Percentiles rank a stretch among this genome's conserved stretches.
phyloP scores from a whole-genome alignment of 202 grass and related monocot genomes.

The Hordeum pubiflorum region DNA sequence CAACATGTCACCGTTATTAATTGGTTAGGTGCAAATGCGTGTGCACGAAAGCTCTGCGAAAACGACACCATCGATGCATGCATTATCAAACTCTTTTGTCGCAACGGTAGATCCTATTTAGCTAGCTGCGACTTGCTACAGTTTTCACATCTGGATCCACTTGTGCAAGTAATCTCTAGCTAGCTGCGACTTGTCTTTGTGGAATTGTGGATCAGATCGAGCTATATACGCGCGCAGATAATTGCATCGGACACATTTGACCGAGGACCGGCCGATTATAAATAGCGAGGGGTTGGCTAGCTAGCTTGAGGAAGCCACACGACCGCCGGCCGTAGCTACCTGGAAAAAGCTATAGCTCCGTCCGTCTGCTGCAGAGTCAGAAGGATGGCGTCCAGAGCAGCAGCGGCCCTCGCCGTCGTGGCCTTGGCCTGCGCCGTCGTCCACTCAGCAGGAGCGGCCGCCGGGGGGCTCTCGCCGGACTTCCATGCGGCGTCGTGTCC shows the following conservation, averaged over 20 bases:
- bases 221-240: background rate
- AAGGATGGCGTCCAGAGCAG: too few relatives aligned
- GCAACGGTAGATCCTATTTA: too few relatives aligned
- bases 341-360: too few relatives aligned
- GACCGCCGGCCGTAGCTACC: too few relatives aligned
- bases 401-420: background rate
- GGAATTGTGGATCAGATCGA: background rate
- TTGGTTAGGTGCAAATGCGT: background rate
- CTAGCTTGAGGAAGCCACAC: background rate
- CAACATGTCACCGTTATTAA: background rate
- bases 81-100: too few relatives aligned
- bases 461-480: background rate
- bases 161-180: background rate
- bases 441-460: too few relatives aligned
- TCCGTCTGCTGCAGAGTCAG: too few relatives aligned
- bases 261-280: background rate
- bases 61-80: too few relatives aligned
- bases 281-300: background rate
- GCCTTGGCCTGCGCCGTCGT: background rate
- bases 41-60: too few relatives aligned
- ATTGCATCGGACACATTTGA: background rate
- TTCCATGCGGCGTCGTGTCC: constrained; percentile 37
- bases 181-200: background rate
- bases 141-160: background rate
- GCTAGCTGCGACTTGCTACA: too few relatives aligned